Base-by-base conservation (phyloP, 257 asterid genomes). In the Euphrasia confusa region DNA sequence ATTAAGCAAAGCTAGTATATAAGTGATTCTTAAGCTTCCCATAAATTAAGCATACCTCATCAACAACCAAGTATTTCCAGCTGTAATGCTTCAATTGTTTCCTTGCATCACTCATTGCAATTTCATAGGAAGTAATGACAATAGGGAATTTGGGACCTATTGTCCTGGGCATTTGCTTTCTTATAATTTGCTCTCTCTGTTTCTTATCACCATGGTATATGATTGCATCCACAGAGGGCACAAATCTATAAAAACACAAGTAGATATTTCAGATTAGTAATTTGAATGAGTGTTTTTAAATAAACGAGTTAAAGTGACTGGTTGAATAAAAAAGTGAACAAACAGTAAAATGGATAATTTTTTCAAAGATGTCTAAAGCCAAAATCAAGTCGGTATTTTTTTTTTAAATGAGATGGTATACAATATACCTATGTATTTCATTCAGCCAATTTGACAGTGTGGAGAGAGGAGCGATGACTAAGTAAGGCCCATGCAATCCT, bases 381-480 rank as follows among this genome's bases (percentile, higher is more conserved):
- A 37, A 37, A 7, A 37, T 37, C 42, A 8, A 37, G 11, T 37
- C 3, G 3, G 42, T 7, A 35, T n/a, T n/a, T 37, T 37, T 7
- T 37, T 37, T 37, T 37, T 7, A 37, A 7, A 37, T 8, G 42
- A 37, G 12, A 37, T 9, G 42, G 11, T 37, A 37, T 37, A 10
- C 42, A 2, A 69, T 1, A 53, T 79, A 92, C 97, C 99, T 82
- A 55, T 77, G 73, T 59, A 93, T 75, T 74, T 93, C 99, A 77
- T 78, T 89, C 79, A 83, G 54, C 99, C 99, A 93, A 82, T 93
- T 93, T 47, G 99, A 87, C 68, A 93, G 96, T 24, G 97, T 89
- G 65, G 97, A 87, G 35, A 93, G 88, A 58, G 97, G 99, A 76
- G 99, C 99, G 68, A 89, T 93, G 70, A 93, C 40, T 74, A 93